Base-by-base conservation (phyloP, 75 land plant species). In the Selaginella tamariscina region DNA sequence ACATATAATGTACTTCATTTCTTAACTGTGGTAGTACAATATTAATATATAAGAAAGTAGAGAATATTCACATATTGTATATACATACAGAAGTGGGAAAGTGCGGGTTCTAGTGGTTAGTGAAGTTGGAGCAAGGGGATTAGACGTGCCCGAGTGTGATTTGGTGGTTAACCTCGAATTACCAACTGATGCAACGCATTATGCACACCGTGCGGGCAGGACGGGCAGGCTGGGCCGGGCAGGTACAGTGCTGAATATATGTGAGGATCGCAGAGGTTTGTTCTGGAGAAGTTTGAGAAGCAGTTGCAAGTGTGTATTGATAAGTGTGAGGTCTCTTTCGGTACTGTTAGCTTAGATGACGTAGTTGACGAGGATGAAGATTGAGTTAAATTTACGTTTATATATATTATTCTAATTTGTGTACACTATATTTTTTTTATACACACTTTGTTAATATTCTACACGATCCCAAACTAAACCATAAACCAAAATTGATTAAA, bases 151-250 rank as follows among this genome's bases (percentile, higher is more conserved):
- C 0, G 79, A 81, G 27, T 93, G 98, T 75, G 98, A 93, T 67
- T 82, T 89, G 32, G 98, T 89, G 28, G 90, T 86, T 32, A 93
- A 93, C 74, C 72, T 93, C 33, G 98, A 86, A 32, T 68, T 93
- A n/a, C 98, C 98, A 30, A 93, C 98, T 20, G 98, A 93, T 65
- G 80, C 85, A 15, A 70, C 84, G 31, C 98, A 93, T 33, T 93
- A 93, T 77, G 90, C 98, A 0, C 98, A 93, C 65, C 75, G 98
- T 33, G 98, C 90, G n/a, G 98, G 98, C 1, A 68, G 98, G 55
- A 83, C 95, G 2, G 98, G 98, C 0, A 67, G 98, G 54, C 84
- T 93, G 56, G 98, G 98, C 1, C 80, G 90, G 56, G 84, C 74
- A 55, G 98, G 95, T 15, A 83, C 69, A 27, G 95, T 93, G 54